A percentile compares a stretch with the other conserved stretches of the same genome.
These are phyloP conservation scores for Pseudogymnoascus verrucosus DNA, from an alignment of 2,329 filamentous ascomycete genomes.

Conservation along the genomic window DNA sequence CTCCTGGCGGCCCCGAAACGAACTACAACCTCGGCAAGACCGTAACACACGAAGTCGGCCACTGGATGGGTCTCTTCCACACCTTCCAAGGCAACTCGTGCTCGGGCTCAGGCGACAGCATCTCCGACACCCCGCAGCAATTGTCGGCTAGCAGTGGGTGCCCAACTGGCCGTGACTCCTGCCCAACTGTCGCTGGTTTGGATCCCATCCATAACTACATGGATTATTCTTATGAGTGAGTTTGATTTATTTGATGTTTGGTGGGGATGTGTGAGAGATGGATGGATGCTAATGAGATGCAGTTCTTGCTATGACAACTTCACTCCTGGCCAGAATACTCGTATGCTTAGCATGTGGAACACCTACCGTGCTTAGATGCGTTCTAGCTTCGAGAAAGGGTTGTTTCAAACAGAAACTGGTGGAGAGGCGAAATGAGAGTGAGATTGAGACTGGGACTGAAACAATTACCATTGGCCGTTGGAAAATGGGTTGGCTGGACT, in stretches of 20 bases:
- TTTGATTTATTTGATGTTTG: neutral
- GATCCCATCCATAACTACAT: constrained; percentile 31
- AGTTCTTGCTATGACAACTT: constrained; percentile 37
- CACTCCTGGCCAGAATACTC: constrained; percentile 16
- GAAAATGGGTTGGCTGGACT: neutral
- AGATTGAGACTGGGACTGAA: neutral
- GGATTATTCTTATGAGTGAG: constrained; percentile 33
- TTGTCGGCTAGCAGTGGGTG: constrained; percentile 29
- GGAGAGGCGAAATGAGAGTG: neutral
- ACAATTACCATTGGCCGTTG: neutral
- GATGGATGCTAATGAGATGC: constrained; percentile 13
- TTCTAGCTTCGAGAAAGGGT: constrained; percentile 2
- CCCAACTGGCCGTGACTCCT: constrained; percentile 32
- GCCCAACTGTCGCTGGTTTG: constrained; percentile 18
- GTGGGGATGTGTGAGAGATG: constrained; percentile 14
- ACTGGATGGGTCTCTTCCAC: constrained; percentile 42
- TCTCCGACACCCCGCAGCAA: constrained; percentile 35
- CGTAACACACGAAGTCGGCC: constrained; percentile 38
- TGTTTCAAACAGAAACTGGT: neutral
- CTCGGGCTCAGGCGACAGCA: constrained; percentile 31
- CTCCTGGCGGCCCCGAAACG: constrained; percentile 31
- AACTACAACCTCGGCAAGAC: constrained; percentile 33
- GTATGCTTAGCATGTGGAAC: constrained; percentile 16
- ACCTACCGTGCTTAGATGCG: constrained; percentile 13
- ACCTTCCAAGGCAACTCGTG: constrained; percentile 38